Evolutionary conservation across 495 filamentous ascomycete genomes (phyloP).

Genomic region (Pseudevernia furfuracea): DNA sequence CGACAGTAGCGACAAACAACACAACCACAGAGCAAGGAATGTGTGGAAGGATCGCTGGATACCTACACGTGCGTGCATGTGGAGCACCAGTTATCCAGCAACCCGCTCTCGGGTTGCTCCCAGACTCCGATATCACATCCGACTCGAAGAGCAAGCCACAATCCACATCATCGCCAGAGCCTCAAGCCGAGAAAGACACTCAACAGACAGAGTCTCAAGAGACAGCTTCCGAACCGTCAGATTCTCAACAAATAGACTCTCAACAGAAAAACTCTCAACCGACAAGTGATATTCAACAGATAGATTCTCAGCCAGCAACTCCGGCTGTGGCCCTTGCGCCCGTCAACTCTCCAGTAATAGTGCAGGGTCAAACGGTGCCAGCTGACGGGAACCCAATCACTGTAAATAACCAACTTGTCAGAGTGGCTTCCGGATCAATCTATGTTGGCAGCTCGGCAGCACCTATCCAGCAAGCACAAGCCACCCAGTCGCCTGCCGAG

Average conservation of each 20-base stretch:
- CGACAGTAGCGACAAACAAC: not conserved
- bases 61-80: not conserved
- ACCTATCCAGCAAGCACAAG: not conserved
- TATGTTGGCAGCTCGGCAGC: not conserved
- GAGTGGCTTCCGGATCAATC: not conserved
- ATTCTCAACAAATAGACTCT: not conserved
- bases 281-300: not conserved
- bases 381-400: not conserved
- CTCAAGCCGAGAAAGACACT: not conserved
- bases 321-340: not conserved
- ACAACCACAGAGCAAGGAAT: not conserved
- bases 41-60: not conserved
- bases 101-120: not conserved
- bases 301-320: not conserved
- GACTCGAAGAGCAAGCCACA: not conserved
- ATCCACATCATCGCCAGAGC: not conserved
- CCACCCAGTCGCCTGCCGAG: not conserved
- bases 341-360: not conserved
- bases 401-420: not conserved
- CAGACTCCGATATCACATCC: not conserved
- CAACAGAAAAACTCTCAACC: not conserved
- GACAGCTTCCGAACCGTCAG: no score
- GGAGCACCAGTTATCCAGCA: not conserved
- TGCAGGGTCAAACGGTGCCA: not conserved
- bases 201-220: not conserved